Base-by-base conservation (phyloP, 2,329 filamentous ascomycete species). In the Aspergillus ibericus region DNA sequence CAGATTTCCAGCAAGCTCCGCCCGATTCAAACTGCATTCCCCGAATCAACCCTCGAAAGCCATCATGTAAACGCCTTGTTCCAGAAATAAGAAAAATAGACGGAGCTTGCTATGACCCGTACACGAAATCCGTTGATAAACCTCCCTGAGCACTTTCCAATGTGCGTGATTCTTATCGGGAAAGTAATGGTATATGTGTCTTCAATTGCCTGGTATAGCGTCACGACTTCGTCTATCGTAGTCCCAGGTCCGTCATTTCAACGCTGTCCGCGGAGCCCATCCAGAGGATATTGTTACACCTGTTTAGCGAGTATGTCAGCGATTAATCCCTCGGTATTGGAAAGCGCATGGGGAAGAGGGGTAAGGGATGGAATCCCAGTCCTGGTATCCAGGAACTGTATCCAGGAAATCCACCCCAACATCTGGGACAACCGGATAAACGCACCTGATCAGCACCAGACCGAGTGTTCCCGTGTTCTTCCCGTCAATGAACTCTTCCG, bases 261-360 rank as follows among this genome's bases (percentile, higher is more conserved):
- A 81, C 78, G 50, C 78, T 79, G 46, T 83, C 81, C 25, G 81
- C 82, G 42, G 80, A 82, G 35, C 82, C 84, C 70, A 98, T 93
- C 89, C 92, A 98, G 48, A 98, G 83, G n/a, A 98, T 93, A 73
- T 98, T 98, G 80, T 98, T 98, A 80, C 92, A 96, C 73, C 90
- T 92, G 53, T 18, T 49, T 20, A 47, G 12, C 16, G n/a, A 12
- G 42, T 27, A 42, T 9, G 25, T 53, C 32, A 53, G 51, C n/a
- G 15, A 13, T 32, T 3, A 40, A 29, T 5, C 10, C 27, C 8
- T 16, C 3, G 27, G 10, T 25, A n/a, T n/a, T 3, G 6, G 10
- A 9, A 4, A 16, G 15, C 22, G 22, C 22, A 15, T 16, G 22
- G 4, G 15, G 15, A 47, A 10, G 20, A 29, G 25, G 44, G 44